Percentiles rank a stretch among this genome's conserved stretches.
Conservation (phyloP, 345 rosid species). For the Cardamine resedifolia region DNA sequence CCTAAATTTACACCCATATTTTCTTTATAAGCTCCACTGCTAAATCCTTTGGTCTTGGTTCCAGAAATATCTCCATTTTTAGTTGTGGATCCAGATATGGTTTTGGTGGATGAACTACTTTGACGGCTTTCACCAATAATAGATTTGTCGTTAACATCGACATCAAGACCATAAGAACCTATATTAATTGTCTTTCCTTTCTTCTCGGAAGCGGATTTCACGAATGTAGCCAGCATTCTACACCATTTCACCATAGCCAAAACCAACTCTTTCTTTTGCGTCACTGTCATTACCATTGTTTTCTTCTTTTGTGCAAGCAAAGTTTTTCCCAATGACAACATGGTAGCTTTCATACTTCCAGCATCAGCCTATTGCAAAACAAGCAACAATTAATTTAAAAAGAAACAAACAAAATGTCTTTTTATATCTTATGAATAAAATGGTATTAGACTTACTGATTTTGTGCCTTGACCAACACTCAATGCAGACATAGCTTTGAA, state of each 20-base stretch:
- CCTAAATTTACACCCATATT: not conserved
- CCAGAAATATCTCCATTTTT: not conserved
- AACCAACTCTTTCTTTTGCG: slow-evolving; percentile 11
- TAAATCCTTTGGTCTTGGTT: not conserved
- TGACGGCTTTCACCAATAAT: not conserved
- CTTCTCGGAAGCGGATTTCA: slow-evolving; percentile 23
- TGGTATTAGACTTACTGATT: slow-evolving; percentile 26
- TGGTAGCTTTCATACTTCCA: slow-evolving; percentile 13
- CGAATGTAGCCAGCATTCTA: slow-evolving; percentile 9
- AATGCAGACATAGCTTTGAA: slow-evolving; percentile 23
- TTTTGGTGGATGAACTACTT: not conserved
- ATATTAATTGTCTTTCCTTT: slow-evolving; percentile 30
- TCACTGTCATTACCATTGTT: not conserved
- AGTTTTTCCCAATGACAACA: slow-evolving; percentile 29
- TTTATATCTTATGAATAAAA: not conserved
- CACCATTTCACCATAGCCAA: slow-evolving; percentile 29
- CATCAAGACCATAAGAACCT: slow-evolving; percentile 25
- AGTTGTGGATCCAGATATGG: not conserved
- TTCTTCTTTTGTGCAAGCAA: slow-evolving; percentile 24
- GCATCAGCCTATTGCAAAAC: slow-evolving; percentile 15
- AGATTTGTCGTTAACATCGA: slow-evolving; percentile 11
- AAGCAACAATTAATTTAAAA: not conserved
- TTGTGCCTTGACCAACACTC: not conserved
- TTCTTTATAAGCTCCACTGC: not conserved
- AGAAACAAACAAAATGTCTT: too few species aligned